Base-by-base conservation (phyloP, 148 eudicot species). In the Arbutus unedo region DNA sequence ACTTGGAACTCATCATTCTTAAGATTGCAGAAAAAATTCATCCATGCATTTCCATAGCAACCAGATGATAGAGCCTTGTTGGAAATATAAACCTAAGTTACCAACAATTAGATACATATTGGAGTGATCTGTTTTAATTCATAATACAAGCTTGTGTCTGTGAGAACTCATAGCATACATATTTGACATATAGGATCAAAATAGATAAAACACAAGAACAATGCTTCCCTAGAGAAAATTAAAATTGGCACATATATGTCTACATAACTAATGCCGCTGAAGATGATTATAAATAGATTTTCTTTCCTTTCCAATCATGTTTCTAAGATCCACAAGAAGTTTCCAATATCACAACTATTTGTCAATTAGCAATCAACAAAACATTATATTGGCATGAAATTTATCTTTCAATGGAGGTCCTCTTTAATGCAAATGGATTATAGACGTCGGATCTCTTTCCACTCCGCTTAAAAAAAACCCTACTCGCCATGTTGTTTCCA, bases 341-440 rank as follows among this genome's bases (percentile, higher is more conserved):
- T 38, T 23, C 48, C 53, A 64, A 50, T 31, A 23, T 44, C 21
- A 44, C 4, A 76, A 48, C 41, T 6, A 67, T 16, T 64, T 43
- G 14, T 67, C 81, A 82, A 82, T 5, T 38, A 38, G 64, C 23
- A 9, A 53, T 45, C 11, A 47, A 3, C 11, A 85, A 66, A 56
- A 15, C 50, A 57, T 50, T 11, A 14, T 62, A 19, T 8, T n/a
- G 70, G 4, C 67, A 43, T 47, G 21, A 66, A 18, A 19, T 73
- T 23, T 43, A 23, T 14, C 16, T 11, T 11, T 66, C 16, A 31
- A 66, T 66, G 68, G 8, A 23, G 3, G 72, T 31, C 8, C 6
- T 79, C 43, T 70, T 70, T 44, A 43, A 6, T 0, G 49, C 6
- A 70, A 15, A 41, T 0, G n/a, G 21, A 14, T 70, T 70, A 38